A percentile compares a stretch with the other conserved stretches of the same genome.
These are phyloP conservation scores for Asterionellopsis glacialis DNA, from an alignment of 108 stramenopile species.

Conservation along the genomic window DNA sequence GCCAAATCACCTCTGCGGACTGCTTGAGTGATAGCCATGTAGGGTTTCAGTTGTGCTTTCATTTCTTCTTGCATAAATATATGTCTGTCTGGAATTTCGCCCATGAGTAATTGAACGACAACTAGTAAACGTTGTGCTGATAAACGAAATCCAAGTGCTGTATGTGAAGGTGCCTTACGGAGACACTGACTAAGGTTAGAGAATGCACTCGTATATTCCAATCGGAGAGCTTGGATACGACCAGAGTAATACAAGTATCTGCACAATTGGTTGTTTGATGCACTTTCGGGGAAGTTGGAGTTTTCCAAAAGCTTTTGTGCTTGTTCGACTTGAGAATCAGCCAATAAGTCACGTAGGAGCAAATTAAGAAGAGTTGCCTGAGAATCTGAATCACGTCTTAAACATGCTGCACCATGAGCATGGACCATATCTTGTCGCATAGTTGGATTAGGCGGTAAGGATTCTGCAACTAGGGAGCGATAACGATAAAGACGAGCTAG, in stretches of 20 bases:
- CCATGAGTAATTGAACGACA: slow-evolving; percentile 95
- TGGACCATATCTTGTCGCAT: slow-evolving; percentile 51
- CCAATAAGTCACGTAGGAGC: slow-evolving; percentile 70
- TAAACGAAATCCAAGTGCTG: slow-evolving; percentile 89
- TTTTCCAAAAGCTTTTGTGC: slow-evolving; percentile 91
- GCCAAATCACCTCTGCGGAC: slow-evolving; percentile 93
- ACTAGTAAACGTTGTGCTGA: slow-evolving; percentile 80
- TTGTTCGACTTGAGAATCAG: slow-evolving; percentile 85
- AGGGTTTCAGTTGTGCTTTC: slow-evolving; percentile 77
- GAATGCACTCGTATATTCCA: slow-evolving; percentile 94
- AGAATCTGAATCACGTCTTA: slow-evolving; percentile 77
- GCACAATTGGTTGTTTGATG: slow-evolving; percentile 94
- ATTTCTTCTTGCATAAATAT: slow-evolving; percentile 87
- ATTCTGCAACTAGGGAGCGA: slow-evolving; percentile 57
- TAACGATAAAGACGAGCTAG: slow-evolving; percentile 75
- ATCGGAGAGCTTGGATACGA: slow-evolving; percentile 86
- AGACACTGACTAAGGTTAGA: slow-evolving; percentile 91
- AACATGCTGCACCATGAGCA: slow-evolving; percentile 68
- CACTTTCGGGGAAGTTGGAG: slow-evolving; percentile 85
- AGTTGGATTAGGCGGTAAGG: slow-evolving; percentile 24
- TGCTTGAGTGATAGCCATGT: slow-evolving; percentile 92
- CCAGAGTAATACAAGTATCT: slow-evolving; percentile 96
- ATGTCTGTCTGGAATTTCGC: slow-evolving; percentile 92
- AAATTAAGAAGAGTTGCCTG: slow-evolving; percentile 80
- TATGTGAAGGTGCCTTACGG: slow-evolving; percentile 93